Evolutionary conservation across 2,329 filamentous ascomycete species (phyloP), one percentile per base, ranked within the genome.

Genomic region (Beauveria australis): DNA sequence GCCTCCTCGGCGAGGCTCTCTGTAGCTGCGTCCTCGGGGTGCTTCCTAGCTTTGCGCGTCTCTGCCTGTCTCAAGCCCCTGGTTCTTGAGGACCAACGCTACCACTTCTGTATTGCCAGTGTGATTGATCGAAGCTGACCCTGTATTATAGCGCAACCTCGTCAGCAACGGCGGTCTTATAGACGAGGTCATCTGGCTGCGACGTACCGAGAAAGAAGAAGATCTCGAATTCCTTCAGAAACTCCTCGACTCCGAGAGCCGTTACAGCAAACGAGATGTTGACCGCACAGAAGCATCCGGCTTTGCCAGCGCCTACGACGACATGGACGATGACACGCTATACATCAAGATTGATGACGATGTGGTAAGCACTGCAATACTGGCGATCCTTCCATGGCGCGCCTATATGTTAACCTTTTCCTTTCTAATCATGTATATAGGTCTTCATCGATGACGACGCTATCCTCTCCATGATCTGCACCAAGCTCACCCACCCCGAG

Each of bases 381-480:
- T 8, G 18, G n/a, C 43, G 14, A 7, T 26, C 28, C n/a, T 37
- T 14, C 12, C n/a, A 41, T 28, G 12, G 33, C 14, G 22, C 33
- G 40, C 41, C 26, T 49, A 16, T 1, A 16, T 37, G 33, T 14
- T n/a, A 12, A 26, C 10, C 2, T 33, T 22, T 16, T 19, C 53
- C 53, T 58, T 61, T 58, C 61, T 55, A 22, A 30, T 59, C 63
- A 5, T 18, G 16, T 43, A 9, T 9, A 16, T 19, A 74, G 73
- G 71, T 74, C 12, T 74, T 71, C 43, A 69, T 74, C 64, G 72
- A 73, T 49, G 72, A 75, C 46, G 69, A 65, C 62, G 74, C 67
- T 62, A 81, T 86, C 53, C 76, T 80, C 2, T 78, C 80, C 3
- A 73, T 85, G 7, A 75, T 83, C 30, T 78, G 79, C 63, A 81